A percentile compares a stretch with the other conserved stretches of the same genome.
Evolutionary conservation across 108 stramenopile species (phyloP).

Genomic region (Nannochloropsis salina): DNA sequence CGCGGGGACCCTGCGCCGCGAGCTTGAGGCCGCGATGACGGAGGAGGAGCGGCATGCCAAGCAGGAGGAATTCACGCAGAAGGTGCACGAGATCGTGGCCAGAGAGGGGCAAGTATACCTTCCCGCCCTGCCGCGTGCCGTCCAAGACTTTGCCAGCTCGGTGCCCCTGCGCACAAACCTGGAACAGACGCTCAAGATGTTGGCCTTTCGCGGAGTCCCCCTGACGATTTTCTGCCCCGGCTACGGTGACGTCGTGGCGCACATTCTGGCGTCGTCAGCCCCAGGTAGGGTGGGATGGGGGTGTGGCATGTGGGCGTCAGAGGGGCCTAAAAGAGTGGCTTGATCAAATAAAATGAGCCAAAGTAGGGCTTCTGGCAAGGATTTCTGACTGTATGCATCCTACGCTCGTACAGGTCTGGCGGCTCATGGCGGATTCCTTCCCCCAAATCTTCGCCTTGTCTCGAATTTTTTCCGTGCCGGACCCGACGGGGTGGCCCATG

Average conservation of each 20-base stretch:
- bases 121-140: background rate
- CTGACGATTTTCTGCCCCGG: slow-evolving; percentile 29
- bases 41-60: slow-evolving; percentile 5
- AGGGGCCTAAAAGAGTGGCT: too few relatives aligned
- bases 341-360: too few relatives aligned
- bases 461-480: slow-evolving; percentile 31
- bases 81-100: background rate
- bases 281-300: background rate
- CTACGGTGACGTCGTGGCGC: slow-evolving; percentile 31
- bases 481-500: slow-evolving; percentile 31
- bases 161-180: background rate
- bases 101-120: slow-evolving; percentile 14
- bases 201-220: slow-evolving; percentile 22
- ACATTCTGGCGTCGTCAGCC: background rate
- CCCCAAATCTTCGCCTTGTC: slow-evolving; percentile 26
- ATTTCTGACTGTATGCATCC: too few relatives aligned
- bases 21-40: background rate
- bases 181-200: background rate
- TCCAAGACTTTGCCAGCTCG: background rate
- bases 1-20: background rate
- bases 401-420: background rate
- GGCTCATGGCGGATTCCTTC: background rate
- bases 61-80: background rate
- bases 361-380: too few relatives aligned
- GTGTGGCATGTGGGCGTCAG: too few relatives aligned